These are phyloP conservation scores for Russula foetens DNA, from an alignment of 768 basidiomycete species.

Conservation along the genomic window DNA sequence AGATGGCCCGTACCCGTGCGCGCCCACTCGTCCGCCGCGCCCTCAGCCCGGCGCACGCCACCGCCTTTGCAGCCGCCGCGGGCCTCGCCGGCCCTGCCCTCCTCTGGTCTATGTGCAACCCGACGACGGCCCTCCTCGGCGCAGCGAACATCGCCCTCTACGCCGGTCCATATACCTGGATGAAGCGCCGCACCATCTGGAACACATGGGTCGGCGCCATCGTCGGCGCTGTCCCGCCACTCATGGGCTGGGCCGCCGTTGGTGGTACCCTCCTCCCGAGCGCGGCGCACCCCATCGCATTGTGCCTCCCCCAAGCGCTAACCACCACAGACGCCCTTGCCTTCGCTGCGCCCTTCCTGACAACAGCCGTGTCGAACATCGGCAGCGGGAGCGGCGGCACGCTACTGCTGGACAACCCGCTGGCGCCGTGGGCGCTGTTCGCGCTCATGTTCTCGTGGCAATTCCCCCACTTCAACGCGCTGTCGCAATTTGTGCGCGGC, in stretches of 20 bases:
- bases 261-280: conserved; percentile 70
- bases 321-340: conserved; percentile 24
- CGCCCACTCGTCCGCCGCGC: conserved; percentile 80
- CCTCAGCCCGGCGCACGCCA: conserved; percentile 80
- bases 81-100: conserved; percentile 73
- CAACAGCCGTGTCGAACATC: conserved; percentile 26
- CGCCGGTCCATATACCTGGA: conserved; percentile 85
- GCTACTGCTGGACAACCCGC: conserved; percentile 60
- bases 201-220: conserved; percentile 96
- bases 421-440: conserved; percentile 75
- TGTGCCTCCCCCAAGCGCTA: conserved; percentile 59
- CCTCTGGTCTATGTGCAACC: conserved; percentile 77
- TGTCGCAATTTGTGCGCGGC: conserved; percentile 80
- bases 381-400: conserved; percentile 35
- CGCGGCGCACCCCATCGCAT: conserved; percentile 45
- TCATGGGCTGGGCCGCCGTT: conserved; percentile 98
- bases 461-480: conserved; percentile 94
- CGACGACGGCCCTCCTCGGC: conserved; percentile 78
- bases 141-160: conserved; percentile 82
- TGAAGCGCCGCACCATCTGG: conserved; percentile 71
- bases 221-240: conserved; percentile 86
- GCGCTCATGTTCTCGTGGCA: conserved; percentile 93
- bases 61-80: conserved; percentile 66
- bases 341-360: neutral
- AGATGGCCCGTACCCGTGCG: conserved; percentile 86